These are phyloP conservation scores for Phytophthora sp. DNA, from an alignment of 352 stramenopile species.

Conservation along the genomic window DNA sequence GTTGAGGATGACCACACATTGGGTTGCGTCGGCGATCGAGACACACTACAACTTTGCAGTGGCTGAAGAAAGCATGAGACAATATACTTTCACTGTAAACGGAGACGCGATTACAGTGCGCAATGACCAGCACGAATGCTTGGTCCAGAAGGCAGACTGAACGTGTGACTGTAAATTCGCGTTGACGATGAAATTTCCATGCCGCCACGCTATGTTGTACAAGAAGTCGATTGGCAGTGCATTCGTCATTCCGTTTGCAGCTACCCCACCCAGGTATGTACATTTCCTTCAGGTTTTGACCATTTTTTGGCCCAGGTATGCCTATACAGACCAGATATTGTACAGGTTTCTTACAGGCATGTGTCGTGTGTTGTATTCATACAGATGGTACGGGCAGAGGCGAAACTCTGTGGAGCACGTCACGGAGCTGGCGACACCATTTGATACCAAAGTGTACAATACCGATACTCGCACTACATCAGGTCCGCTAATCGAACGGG, in stretches of 20 bases:
- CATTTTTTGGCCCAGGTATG: neutral
- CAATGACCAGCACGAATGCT: neutral
- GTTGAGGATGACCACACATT: constrained; percentile 6
- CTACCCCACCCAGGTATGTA: neutral
- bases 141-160: neutral
- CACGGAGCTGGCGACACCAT: neutral
- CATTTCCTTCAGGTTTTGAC: neutral
- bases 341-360: neutral
- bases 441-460: neutral
- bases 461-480: too few species aligned
- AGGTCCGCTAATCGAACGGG: neutral
- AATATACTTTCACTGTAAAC: neutral
- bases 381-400: neutral
- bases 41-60: neutral
- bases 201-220: constrained; percentile 9
- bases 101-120: neutral
- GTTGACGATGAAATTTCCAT: constrained; percentile 5
- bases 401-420: neutral
- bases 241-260: constrained; percentile 12
- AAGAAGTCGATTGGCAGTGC: neutral
- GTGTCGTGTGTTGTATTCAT: too few species aligned
- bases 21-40: neutral
- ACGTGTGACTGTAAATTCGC: constrained; percentile 7
- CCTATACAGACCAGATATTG: too few species aligned
- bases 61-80: neutral